These are phyloP conservation scores for Grosmannia serpens DNA, from an alignment of 2,329 filamentous ascomycete genomes.

Conservation along the genomic window DNA sequence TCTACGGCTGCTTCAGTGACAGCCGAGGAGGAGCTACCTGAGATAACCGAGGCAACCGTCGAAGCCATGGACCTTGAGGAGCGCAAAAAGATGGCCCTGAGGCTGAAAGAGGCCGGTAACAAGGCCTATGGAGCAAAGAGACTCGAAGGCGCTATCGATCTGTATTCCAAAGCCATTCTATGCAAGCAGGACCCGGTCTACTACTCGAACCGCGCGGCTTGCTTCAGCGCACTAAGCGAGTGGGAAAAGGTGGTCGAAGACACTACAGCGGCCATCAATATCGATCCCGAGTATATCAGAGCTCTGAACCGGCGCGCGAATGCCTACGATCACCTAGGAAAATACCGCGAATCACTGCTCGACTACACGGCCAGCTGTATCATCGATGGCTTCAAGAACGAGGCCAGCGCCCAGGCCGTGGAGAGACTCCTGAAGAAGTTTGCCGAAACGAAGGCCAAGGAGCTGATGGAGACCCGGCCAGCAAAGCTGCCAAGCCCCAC, in stretches of 20 bases:
- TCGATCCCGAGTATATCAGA: constrained; percentile 95
- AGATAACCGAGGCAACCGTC: constrained; percentile 49
- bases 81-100: constrained; percentile 75
- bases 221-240: constrained; percentile 83
- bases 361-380: constrained; percentile 99
- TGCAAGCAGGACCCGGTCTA: constrained; percentile 97
- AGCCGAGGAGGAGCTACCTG: constrained; percentile 55
- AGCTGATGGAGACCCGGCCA: constrained; percentile 72
- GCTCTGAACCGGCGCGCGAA: constrained; percentile 92
- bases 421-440: constrained; percentile 94
- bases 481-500: constrained; percentile 89
- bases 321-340: constrained; percentile 86
- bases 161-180: constrained; percentile 91
- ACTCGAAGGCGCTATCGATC: constrained; percentile 83
- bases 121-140: constrained; percentile 92
- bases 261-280: constrained; percentile 84
- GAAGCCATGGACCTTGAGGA: constrained; percentile 46
- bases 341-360: constrained; percentile 86
- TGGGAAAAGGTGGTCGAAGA: constrained; percentile 97
- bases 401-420: constrained; percentile 76
- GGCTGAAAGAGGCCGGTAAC: constrained; percentile 92
- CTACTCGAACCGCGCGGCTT: constrained; percentile 97
- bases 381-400: constrained; percentile 93
- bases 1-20: constrained; percentile 28
- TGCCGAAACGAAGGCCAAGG: constrained; percentile 85